These are phyloP conservation scores for Hibiscus syriacus DNA, from an alignment of 345 rosid species.

Conservation along the genomic window DNA sequence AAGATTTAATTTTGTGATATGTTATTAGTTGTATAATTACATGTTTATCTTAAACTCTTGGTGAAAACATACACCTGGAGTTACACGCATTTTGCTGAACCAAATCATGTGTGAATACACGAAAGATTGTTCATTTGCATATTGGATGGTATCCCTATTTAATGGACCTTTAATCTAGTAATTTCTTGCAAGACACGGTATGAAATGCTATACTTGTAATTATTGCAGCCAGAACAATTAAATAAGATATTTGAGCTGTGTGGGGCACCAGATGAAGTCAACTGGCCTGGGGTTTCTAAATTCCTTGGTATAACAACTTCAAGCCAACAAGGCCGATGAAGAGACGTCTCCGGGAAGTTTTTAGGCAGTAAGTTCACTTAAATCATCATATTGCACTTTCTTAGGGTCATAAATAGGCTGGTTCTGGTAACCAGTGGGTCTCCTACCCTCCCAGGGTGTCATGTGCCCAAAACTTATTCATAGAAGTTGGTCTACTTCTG, in stretches of 20 bases:
- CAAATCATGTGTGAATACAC: neutral
- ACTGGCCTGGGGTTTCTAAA: slow-evolving; percentile 73
- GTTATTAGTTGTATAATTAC: neutral
- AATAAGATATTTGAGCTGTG: slow-evolving; percentile 72
- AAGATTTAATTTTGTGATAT: neutral
- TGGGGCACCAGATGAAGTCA: slow-evolving; percentile 64
- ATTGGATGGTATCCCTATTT: neutral
- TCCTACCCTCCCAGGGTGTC: neutral
- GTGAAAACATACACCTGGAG: neutral
- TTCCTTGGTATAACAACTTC: slow-evolving; percentile 67
- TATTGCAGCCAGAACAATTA: slow-evolving; percentile 56
- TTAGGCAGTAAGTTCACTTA: slow-evolving; percentile 55
- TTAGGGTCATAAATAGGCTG: neutral
- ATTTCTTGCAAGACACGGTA: slow-evolving; percentile 3
- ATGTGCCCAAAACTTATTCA: neutral
- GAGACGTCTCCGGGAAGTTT: slow-evolving; percentile 75
- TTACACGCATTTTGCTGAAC: neutral
- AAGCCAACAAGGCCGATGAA: slow-evolving; percentile 66
- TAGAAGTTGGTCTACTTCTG: neutral
- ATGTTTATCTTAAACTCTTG: neutral
- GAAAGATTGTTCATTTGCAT: neutral
- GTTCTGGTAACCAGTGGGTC: neutral
- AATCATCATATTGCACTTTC: neutral
- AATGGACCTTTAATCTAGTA: neutral
- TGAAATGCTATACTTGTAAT: neutral